Evolutionary conservation across 306 rosid genomes (phyloP).

Genomic region (Mimosa pudica): DNA sequence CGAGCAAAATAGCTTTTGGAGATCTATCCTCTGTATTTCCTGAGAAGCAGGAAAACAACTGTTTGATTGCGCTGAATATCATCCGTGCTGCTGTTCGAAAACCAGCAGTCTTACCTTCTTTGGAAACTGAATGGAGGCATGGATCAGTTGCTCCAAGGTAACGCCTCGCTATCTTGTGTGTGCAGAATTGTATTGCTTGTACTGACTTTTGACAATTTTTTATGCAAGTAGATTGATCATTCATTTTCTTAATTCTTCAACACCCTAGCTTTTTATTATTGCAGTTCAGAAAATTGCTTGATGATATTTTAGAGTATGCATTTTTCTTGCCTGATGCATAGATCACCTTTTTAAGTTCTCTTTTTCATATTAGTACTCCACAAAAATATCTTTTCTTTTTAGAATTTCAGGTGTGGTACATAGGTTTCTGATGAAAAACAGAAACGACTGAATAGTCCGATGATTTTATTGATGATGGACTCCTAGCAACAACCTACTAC

Average conservation of each 20-base stretch:
- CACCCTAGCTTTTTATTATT: neutral
- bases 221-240: neutral
- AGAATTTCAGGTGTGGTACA: neutral
- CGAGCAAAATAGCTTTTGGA: slow-evolving; percentile 77
- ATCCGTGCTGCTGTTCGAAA: slow-evolving; percentile 79
- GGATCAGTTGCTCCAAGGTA: slow-evolving; percentile 92
- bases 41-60: slow-evolving; percentile 67
- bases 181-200: slow-evolving; percentile 7
- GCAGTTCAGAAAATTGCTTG: neutral
- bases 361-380: neutral
- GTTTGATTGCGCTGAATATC: slow-evolving; percentile 73
- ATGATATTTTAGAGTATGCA: neutral
- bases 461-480: no score
- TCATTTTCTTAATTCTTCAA: slow-evolving; percentile 3
- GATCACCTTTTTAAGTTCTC: neutral
- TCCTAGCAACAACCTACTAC: no score
- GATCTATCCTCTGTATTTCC: slow-evolving; percentile 69
- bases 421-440: neutral
- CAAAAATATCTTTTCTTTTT: neutral
- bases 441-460: no score
- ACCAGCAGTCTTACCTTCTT: slow-evolving; percentile 82
- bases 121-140: slow-evolving; percentile 94
- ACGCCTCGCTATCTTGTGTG: slow-evolving; percentile 27
- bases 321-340: neutral
- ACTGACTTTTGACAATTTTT: slow-evolving; percentile 23